These are phyloP conservation scores for Lentinula novae-zelandiae DNA, from an alignment of 1,284 basidiomycete genomes.

Conservation along the genomic window DNA sequence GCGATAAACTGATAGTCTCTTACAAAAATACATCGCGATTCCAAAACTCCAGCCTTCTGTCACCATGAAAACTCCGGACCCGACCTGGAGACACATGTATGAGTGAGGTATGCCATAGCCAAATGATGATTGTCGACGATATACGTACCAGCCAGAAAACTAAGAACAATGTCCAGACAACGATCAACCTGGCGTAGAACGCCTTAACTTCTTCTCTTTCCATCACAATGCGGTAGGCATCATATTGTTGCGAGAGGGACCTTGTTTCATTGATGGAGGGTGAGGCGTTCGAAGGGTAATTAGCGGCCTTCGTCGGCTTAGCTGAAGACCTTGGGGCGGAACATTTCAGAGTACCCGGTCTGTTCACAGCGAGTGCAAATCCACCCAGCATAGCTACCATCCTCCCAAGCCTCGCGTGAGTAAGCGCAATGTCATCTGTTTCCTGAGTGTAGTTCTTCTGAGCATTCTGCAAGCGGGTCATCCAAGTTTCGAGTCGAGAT, in stretches of 20 bases:
- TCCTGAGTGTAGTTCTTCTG: conserved; percentile 1
- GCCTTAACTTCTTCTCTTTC: conserved; percentile 33
- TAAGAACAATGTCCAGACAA: conserved; percentile 36
- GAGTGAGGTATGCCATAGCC: neutral
- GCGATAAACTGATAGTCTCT: conserved; percentile 17
- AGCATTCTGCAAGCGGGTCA: neutral
- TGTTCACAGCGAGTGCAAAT: conserved; percentile 37
- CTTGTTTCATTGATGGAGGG: neutral
- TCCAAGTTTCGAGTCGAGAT: neutral
- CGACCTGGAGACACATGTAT: conserved; percentile 23
- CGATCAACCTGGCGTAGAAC: conserved; percentile 32
- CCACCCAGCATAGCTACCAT: conserved; percentile 51
- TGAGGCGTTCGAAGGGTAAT: neutral
- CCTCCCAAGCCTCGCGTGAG: conserved; percentile 41
- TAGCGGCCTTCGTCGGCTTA: neutral
- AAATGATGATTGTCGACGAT: neutral
- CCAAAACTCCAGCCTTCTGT: conserved; percentile 41
- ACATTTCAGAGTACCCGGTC: conserved; percentile 15
- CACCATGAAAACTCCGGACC: conserved; percentile 36
- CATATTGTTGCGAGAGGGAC: conserved; percentile 21
- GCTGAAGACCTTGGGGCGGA: neutral
- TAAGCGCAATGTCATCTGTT: conserved; percentile 23
- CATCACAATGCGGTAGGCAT: conserved; percentile 25
- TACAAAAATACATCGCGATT: conserved; percentile 67
- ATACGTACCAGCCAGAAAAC: conserved; percentile 39